These are phyloP conservation scores for Acanthamoeba sp. DNA, from an alignment of 208 protist species.

Conservation along the genomic window DNA sequence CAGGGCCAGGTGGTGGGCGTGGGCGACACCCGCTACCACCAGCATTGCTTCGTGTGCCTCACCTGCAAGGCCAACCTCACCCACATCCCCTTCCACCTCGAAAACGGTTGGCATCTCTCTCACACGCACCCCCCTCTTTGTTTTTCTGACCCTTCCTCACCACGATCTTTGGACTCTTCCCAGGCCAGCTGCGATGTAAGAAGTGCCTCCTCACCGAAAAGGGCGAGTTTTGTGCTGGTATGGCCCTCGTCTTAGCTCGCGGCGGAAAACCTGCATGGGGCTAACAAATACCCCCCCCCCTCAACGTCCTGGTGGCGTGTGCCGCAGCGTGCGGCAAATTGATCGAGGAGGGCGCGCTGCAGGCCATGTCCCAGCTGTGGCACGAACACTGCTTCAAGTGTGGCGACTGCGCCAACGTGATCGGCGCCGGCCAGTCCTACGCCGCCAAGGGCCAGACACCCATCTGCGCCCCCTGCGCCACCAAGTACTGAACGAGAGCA, in stretches of 20 bases:
- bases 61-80: slow-evolving; percentile 24
- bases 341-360: slow-evolving; percentile 43
- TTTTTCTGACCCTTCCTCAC: neutral
- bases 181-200: slow-evolving; percentile 53
- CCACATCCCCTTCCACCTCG: slow-evolving; percentile 24
- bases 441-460: slow-evolving; percentile 10
- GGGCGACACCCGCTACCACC: slow-evolving; percentile 63
- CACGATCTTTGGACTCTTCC: neutral
- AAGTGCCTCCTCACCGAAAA: slow-evolving; percentile 24
- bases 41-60: slow-evolving; percentile 29
- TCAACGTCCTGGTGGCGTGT: neutral
- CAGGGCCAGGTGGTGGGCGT: slow-evolving; percentile 41
- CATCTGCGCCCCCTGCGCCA: slow-evolving; percentile 32
- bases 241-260: neutral
- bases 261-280: neutral
- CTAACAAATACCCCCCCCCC: neutral
- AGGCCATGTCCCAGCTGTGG: slow-evolving; percentile 46
- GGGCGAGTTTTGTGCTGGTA: slow-evolving; percentile 35
- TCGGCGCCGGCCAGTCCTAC: slow-evolving; percentile 21
- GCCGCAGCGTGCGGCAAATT: neutral
- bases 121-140: neutral
- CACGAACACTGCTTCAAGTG: slow-evolving; percentile 37
- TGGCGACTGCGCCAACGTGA: neutral
- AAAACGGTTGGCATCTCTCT: neutral
- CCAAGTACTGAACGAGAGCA: neutral